A percentile compares a stretch with the other conserved stretches of the same genome.
Conservation (phyloP, 1,139 yeast species). For the Saccharomyces hybrid region DNA sequence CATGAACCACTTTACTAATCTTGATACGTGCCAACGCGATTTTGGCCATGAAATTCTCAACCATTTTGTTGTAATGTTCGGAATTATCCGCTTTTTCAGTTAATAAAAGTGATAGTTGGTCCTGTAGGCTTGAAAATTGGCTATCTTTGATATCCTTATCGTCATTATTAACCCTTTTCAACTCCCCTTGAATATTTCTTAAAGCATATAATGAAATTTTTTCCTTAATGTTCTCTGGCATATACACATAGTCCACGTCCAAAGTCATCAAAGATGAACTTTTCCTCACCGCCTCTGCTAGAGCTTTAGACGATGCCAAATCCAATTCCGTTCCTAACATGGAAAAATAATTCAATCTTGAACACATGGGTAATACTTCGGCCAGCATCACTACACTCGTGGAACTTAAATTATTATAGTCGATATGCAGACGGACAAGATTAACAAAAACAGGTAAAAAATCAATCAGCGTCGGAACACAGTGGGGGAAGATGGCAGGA, state of each 20-base stretch:
- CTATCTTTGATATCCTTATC: constrained; percentile 5
- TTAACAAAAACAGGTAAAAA: constrained; percentile 54
- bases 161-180: constrained; percentile 15
- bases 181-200: constrained; percentile 56
- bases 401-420: constrained; percentile 47
- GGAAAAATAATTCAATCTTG: constrained; percentile 50
- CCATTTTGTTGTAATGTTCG: constrained; percentile 25
- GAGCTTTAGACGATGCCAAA: constrained; percentile 44
- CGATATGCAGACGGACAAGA: constrained; percentile 53
- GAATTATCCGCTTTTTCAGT: constrained; percentile 25
- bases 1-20: constrained; percentile 48
- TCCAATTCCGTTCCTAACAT: constrained; percentile 53
- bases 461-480: constrained; percentile 36
- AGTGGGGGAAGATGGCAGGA: constrained; percentile 46
- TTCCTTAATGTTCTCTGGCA: constrained; percentile 47
- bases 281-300: constrained; percentile 51
- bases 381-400: constrained; percentile 48
- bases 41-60: constrained; percentile 38
- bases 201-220: constrained; percentile 59
- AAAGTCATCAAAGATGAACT: constrained; percentile 53
- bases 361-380: constrained; percentile 55
- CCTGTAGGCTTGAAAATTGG: constrained; percentile 29
- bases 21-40: constrained; percentile 41
- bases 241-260: constrained; percentile 52
- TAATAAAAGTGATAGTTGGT: constrained; percentile 31